Evolutionary conservation across 2,329 filamentous ascomycete species (phyloP), one percentile per base, ranked within the genome.

Genomic region (Talaromyces piceae): DNA sequence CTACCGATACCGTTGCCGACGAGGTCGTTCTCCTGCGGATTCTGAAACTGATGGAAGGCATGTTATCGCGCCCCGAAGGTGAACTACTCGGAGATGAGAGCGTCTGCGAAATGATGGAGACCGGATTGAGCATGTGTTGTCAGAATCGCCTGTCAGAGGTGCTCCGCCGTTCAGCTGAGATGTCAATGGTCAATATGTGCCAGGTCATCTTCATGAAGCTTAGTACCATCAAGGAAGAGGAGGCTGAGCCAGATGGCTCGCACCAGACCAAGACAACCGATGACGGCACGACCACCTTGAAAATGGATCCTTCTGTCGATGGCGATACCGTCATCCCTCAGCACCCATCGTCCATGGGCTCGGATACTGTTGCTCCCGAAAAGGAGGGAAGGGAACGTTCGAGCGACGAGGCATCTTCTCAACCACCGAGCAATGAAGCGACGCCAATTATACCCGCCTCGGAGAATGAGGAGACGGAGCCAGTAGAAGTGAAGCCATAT

Each of bases 81-180:
- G 86, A 94, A 58, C 82, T 97, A 9, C 75, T 98, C n/a, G 94
- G 91, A 53, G 93, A 98, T 62, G 91, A 97, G 72, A 97, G 91
- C 64, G 90, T 98, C 9, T 98, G 94, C 66, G 90, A 96, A 67
- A 97, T 98, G 90, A 97, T 98, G 91, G 93, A 95, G 67, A 91
- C 90, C 1, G 93, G 91, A 1, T 72, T 98, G 58, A 95, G 90
- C 64, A 97, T 98, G 76, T 98, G 93, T 74, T 98, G 91, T 57
- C 91, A 97, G 64, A 82, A 88, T 50, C 83, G 91, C 50, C 83
- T 97, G 55, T 96, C 91, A 8, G 91, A 96, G 61, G 83, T 97
- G 3, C 74, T 98, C 50, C 83, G 91, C 57, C 81, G 91, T 57
- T 95, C 91, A 18, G 93, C 93, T 2, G 93, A 98, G 70, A 93